Percentiles rank a stretch among this genome's conserved stretches.
phyloP scores from a whole-genome alignment of 148 eudicot species.

The Silene latifolia region DNA sequence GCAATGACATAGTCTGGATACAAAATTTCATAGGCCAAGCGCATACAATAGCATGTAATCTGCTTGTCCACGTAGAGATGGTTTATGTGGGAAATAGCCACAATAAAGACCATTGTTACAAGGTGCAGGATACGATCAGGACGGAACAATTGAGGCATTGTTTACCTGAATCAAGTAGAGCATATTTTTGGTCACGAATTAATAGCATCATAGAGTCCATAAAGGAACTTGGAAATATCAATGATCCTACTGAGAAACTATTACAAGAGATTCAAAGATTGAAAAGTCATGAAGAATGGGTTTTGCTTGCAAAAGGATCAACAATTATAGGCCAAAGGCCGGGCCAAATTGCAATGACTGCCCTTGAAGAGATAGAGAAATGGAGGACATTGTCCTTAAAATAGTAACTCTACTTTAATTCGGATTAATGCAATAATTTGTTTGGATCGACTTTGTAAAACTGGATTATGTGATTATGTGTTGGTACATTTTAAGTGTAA shows the following conservation, averaged over 20 bases:
- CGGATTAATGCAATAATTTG: too few relatives aligned
- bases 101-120: conserved; percentile 1
- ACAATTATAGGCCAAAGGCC: background rate
- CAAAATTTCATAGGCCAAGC: conserved; percentile 33
- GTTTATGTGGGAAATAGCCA: conserved; percentile 46
- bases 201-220: conserved; percentile 48
- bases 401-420: too few relatives aligned
- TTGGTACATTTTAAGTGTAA: too few relatives aligned
- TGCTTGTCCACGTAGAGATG: conserved; percentile 38
- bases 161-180: conserved; percentile 22
- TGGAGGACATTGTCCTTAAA: too few relatives aligned
- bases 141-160: conserved; percentile 22
- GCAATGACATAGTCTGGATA: conserved; percentile 42
- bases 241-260: conserved; percentile 33
- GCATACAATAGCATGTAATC: conserved; percentile 22
- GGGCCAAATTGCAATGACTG: too few relatives aligned
- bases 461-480: too few relatives aligned
- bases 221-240: conserved; percentile 25
- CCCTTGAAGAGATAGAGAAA: too few relatives aligned
- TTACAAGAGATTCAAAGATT: conserved; percentile 45
- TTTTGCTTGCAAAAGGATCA: conserved; percentile 29
- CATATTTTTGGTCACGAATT: conserved; percentile 42
- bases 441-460: too few relatives aligned
- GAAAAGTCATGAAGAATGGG: conserved; percentile 60
- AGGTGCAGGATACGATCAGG: background rate